Evolutionary conservation across 108 stramenopile genomes (phyloP), one percentile per base, ranked within the genome.

Genomic region (Fragilariopsis cylindrus): DNA sequence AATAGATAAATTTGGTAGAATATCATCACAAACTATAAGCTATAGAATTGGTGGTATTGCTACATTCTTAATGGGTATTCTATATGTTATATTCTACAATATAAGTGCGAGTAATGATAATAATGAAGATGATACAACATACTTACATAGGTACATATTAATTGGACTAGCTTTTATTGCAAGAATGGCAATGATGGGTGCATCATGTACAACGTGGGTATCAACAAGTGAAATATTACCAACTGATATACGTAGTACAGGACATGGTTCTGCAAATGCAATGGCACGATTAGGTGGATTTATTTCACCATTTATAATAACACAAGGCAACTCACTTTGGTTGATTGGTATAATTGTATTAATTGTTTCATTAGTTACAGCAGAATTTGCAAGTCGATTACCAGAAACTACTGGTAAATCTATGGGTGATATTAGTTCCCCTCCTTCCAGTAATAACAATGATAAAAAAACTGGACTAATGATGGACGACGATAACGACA

Each of bases 181-280:
- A 4, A 72, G 85, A 75, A 73, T 82, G 7, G 82, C 73, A 70
- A 71, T 76, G 63, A 83, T 86, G 85, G 63, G 55, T 41, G 81
- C 71, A 15, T 57, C 69, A 3, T 80, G 77, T 48, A 60, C 57
- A 4, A 84, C 81, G 13, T 84, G 83, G 85, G 85, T 87, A 19
- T 56, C 65, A 18, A 84, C 89, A 13, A 70, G 9, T 19, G 70
- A 71, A 77, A 78, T 92, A 13, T 72, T 87, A 13, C 21, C 87
- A 13, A 92, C 90, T 12, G 86, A 89, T 12, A 84, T 89, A 65
- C 81, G 90, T 45, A 84, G 82, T 2, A 87, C 90, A 3, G 90
- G 90, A 1, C 88, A 92, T 68, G 75, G 81, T 57, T 68, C 84
- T 12, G 88, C 90, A 46, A 89, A 92, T 78, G 90, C 90, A 2